Conservation (phyloP, 768 basidiomycete species). For the Cystoderma amianthinum region DNA sequence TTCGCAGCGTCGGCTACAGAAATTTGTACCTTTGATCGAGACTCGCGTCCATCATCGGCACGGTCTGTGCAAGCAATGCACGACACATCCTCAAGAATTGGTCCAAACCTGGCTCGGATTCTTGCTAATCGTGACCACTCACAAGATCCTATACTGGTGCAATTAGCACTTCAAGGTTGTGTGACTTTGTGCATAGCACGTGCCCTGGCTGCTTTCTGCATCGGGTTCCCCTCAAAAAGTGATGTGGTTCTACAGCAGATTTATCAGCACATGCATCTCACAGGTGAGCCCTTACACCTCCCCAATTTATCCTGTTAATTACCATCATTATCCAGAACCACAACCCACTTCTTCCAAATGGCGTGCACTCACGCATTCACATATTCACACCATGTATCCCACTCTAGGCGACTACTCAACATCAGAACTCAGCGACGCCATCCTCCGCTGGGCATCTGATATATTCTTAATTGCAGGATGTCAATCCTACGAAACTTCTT, state of each 20-base stretch:
- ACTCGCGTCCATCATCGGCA: slow-evolving; percentile 27
- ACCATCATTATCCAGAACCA: slow-evolving; percentile 42
- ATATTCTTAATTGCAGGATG: slow-evolving; percentile 62
- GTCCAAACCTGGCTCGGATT: slow-evolving; percentile 52
- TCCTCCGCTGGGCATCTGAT: slow-evolving; percentile 65
- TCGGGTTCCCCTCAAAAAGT: slow-evolving; percentile 66
- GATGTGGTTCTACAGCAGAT: slow-evolving; percentile 60
- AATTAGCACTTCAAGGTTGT: slow-evolving; percentile 69
- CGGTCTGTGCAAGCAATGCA: slow-evolving; percentile 46
- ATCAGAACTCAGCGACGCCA: slow-evolving; percentile 69
- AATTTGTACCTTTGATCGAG: slow-evolving; percentile 45
- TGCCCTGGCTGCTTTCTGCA: slow-evolving; percentile 63
- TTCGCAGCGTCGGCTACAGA: slow-evolving; percentile 74
- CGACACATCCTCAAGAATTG: slow-evolving; percentile 58
- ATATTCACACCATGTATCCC: slow-evolving; percentile 64
- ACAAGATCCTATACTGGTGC: slow-evolving; percentile 71
- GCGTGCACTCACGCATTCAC: slow-evolving; percentile 65
- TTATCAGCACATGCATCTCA: slow-evolving; percentile 48
- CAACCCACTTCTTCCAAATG: slow-evolving; percentile 76
- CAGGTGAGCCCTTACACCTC: slow-evolving; percentile 28
- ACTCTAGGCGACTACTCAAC: slow-evolving; percentile 57
- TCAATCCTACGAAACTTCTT: slow-evolving; percentile 23
- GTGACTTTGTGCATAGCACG: slow-evolving; percentile 61
- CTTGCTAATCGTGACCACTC: slow-evolving; percentile 60
- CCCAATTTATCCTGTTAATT: slow-evolving; percentile 1